phyloP scores from a whole-genome alignment of 73 alveolate genomes.

The Halteria grandinella region DNA sequence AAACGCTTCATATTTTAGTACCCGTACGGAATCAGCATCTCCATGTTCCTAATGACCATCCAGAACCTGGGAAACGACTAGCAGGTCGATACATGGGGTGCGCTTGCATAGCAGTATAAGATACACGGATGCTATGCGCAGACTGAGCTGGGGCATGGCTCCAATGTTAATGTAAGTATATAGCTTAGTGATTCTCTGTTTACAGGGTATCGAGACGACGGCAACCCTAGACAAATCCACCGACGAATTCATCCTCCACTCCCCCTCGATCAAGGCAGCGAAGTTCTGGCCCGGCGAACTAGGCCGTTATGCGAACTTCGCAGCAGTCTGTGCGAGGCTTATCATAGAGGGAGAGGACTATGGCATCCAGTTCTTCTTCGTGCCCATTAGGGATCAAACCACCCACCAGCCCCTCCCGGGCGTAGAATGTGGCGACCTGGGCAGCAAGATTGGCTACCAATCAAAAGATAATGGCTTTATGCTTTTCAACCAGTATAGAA shows the following conservation, averaged over 20 bases:
- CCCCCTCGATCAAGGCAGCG: slow-evolving; percentile 56
- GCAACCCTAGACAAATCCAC: slow-evolving; percentile 69
- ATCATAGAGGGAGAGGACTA: slow-evolving; percentile 66
- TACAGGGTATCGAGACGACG: slow-evolving; percentile 58
- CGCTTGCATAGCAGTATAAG: slow-evolving; percentile 15
- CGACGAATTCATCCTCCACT: slow-evolving; percentile 54
- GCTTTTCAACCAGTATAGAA: slow-evolving; percentile 73
- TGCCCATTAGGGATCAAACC: slow-evolving; percentile 75
- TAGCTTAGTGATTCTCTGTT: neutral
- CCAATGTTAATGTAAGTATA: slow-evolving; percentile 72
- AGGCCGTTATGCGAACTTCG: slow-evolving; percentile 73
- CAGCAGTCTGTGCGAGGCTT: slow-evolving; percentile 68
- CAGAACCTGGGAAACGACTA: slow-evolving; percentile 55
- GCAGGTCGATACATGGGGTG: slow-evolving; percentile 34
- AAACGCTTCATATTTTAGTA: neutral
- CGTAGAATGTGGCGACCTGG: slow-evolving; percentile 92
- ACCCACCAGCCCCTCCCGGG: slow-evolving; percentile 88
- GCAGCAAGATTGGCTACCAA: slow-evolving; percentile 86
- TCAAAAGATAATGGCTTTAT: slow-evolving; percentile 89
- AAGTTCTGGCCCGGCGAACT: slow-evolving; percentile 88
- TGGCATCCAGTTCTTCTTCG: slow-evolving; percentile 87
- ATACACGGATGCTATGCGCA: slow-evolving; percentile 75
- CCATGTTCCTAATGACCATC: slow-evolving; percentile 44
- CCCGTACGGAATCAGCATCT: slow-evolving; percentile 6
- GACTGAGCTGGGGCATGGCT: slow-evolving; percentile 89